Evolutionary conservation across 345 rosid species (phyloP).

Genomic region (Cardamine occulta): DNA sequence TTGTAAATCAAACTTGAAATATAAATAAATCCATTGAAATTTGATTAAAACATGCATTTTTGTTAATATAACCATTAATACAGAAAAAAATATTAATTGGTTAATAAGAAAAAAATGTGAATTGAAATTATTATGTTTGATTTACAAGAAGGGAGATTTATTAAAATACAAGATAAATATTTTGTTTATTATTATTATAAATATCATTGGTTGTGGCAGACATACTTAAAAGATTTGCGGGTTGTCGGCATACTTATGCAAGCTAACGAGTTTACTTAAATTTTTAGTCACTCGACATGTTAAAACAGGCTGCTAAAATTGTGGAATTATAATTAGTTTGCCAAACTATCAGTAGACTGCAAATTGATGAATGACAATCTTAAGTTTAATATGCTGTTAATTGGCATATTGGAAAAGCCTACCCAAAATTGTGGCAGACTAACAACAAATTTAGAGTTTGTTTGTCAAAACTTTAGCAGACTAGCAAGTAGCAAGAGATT

Average conservation of each 20-base stretch:
- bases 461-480: neutral
- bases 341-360: neutral
- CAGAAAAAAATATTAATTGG: neutral
- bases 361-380: neutral
- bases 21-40: neutral
- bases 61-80: neutral
- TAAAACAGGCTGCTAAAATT: neutral
- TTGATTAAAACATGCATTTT: neutral
- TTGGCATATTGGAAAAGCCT: neutral
- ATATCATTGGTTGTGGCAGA: neutral
- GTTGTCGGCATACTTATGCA: neutral
- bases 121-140: neutral
- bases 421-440: neutral
- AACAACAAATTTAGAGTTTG: neutral
- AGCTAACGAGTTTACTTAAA: neutral
- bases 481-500: neutral
- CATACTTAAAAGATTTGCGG: neutral
- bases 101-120: neutral
- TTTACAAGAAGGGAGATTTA: neutral
- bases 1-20: neutral
- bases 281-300: neutral
- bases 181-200: neutral
- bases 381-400: neutral
- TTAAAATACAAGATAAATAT: neutral
- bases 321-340: neutral